Percentiles rank a stretch among this genome's conserved stretches.
These are phyloP conservation scores for Rhizopogon parksii DNA, from an alignment of 1,284 basidiomycete genomes.

Conservation along the genomic window DNA sequence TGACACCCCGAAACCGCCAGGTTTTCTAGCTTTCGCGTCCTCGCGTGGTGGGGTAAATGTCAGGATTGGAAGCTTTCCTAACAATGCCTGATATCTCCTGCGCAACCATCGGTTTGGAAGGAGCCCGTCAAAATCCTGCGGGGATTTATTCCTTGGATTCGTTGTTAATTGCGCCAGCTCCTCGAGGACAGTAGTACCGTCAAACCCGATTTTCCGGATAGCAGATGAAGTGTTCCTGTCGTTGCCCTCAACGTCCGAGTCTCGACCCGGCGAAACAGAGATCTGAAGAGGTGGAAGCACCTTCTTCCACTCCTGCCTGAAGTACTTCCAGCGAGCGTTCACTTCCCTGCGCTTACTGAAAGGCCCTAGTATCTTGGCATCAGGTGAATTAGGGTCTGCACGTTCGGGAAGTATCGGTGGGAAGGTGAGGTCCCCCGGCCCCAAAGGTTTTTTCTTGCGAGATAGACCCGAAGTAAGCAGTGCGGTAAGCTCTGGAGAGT, in stretches of 20 bases:
- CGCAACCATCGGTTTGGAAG: conserved; percentile 56
- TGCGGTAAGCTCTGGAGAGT: conserved; percentile 52
- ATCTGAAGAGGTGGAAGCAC: conserved; percentile 53
- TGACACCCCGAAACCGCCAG: conserved; percentile 24
- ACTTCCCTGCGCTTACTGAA: conserved; percentile 65
- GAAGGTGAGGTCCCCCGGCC: conserved; percentile 31
- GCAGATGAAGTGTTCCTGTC: conserved; percentile 13
- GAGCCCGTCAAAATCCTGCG: conserved; percentile 15
- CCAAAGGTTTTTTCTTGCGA: conserved; percentile 40
- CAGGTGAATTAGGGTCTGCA: conserved; percentile 51
- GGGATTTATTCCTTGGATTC: conserved; percentile 9
- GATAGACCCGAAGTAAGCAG: conserved; percentile 50
- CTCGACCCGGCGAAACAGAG: conserved; percentile 11
- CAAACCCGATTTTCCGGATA: conserved; percentile 36
- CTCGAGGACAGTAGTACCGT: conserved; percentile 38
- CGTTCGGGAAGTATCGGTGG: conserved; percentile 54
- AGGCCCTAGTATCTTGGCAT: conserved; percentile 53
- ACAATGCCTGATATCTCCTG: conserved; percentile 55
- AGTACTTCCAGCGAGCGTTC: conserved; percentile 68
- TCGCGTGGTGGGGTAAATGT: conserved; percentile 24
- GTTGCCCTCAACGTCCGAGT: neutral
- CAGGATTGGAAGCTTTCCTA: conserved; percentile 52
- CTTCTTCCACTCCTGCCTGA: conserved; percentile 46
- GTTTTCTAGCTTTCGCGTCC: conserved; percentile 1
- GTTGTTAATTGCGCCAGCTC: conserved; percentile 45